A percentile compares a stretch with the other conserved stretches of the same genome.
These are phyloP conservation scores for Sclerotinia spermophila DNA, from an alignment of 2,329 filamentous ascomycete species.

Conservation along the genomic window DNA sequence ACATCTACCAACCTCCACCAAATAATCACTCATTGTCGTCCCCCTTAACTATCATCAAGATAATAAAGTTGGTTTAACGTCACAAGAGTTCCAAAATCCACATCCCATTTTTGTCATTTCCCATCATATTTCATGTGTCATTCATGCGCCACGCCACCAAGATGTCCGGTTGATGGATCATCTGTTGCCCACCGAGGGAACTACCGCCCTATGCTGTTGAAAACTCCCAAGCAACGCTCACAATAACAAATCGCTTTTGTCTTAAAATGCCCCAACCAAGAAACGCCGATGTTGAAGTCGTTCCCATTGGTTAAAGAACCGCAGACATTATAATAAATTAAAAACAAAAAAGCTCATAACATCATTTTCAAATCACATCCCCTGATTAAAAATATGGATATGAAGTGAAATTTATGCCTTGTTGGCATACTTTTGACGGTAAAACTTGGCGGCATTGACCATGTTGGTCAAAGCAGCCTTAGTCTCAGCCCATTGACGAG, in stretches of 20 bases:
- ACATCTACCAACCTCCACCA: conserved; percentile 13
- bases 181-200: conserved; percentile 28
- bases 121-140: conserved; percentile 6
- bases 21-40: conserved; percentile 10
- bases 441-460: conserved; percentile 97
- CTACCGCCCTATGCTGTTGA: conserved; percentile 36
- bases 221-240: conserved; percentile 23
- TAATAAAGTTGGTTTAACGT: conserved; percentile 15
- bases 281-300: conserved; percentile 51
- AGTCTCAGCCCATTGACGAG: conserved; percentile 96
- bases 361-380: conserved; percentile 19
- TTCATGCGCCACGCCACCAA: conserved; percentile 19
- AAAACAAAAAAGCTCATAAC: conserved; percentile 16
- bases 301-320: conserved; percentile 34
- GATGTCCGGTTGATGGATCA: conserved; percentile 40
- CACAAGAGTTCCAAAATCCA: conserved; percentile 8
- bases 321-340: conserved; percentile 21
- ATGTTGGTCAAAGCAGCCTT: conserved; percentile 95
- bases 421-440: conserved; percentile 76
- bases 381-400: conserved; percentile 20
- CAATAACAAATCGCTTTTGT: conserved; percentile 33
- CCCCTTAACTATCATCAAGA: conserved; percentile 6
- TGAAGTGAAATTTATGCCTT: conserved; percentile 22
- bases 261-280: conserved; percentile 32
- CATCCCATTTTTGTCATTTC: conserved; percentile 3